A percentile compares a stretch with the other conserved stretches of the same genome.
Conservation (phyloP, 306 rosid species). For the Sicyos baderoa region DNA sequence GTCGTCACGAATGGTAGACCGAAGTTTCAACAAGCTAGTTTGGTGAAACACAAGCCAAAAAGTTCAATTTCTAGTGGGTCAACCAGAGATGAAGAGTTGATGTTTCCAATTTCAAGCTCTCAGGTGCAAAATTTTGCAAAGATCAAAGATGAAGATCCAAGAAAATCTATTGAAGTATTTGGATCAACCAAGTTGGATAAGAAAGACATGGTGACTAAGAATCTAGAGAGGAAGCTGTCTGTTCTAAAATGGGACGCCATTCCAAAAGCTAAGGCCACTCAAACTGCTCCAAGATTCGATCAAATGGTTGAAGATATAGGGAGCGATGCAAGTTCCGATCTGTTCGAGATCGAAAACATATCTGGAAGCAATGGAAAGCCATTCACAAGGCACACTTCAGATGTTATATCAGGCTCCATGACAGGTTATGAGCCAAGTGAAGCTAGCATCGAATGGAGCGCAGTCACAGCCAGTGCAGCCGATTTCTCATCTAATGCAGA, state of each 20-base stretch:
- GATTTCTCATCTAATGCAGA: constrained; percentile 17
- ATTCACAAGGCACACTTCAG: constrained; percentile 23
- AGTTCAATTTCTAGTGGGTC: constrained; percentile 20
- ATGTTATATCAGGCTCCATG: constrained; percentile 22
- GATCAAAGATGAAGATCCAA: constrained; percentile 23
- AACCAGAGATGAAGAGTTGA: constrained; percentile 22
- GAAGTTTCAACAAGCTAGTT: constrained; percentile 13
- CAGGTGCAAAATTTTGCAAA: constrained; percentile 14
- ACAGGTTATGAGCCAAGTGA: constrained; percentile 34
- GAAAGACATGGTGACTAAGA: constrained; percentile 23
- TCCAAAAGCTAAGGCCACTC: constrained; percentile 28
- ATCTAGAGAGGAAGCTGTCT: constrained; percentile 38
- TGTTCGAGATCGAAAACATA: constrained; percentile 43
- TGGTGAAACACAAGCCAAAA: constrained; percentile 20
- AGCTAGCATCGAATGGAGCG: constrained; percentile 36
- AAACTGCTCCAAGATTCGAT: constrained; percentile 4
- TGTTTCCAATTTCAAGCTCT: constrained; percentile 19
- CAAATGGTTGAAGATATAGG: constrained; percentile 25
- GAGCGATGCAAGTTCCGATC: constrained; percentile 45
- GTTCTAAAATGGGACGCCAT: constrained; percentile 42
- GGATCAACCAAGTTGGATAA: constrained; percentile 26
- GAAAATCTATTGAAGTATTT: constrained; percentile 34
- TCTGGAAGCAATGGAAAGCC: constrained; percentile 17
- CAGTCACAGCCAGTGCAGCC: constrained; percentile 28
- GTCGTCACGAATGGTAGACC: constrained; percentile 15